Percentiles rank a stretch among this genome's conserved stretches.
phyloP scores from a whole-genome alignment of 2,329 filamentous ascomycete genomes.

The Pseudogymnoascus sp. region DNA sequence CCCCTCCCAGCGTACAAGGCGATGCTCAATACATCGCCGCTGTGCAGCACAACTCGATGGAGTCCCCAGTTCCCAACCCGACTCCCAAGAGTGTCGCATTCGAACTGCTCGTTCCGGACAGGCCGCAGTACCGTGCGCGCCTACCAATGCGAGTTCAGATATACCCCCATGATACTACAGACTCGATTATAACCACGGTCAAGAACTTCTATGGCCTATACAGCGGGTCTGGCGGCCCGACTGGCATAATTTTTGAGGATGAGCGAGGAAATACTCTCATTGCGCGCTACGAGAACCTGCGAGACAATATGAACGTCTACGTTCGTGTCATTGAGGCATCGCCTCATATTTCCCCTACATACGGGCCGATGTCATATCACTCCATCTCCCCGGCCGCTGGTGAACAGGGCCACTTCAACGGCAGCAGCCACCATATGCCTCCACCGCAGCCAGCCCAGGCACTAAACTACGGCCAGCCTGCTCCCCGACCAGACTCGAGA shows the following conservation, averaged over 20 bases:
- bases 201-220: constrained; percentile 99
- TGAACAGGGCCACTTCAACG: constrained; percentile 49
- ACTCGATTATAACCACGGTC: constrained; percentile 95
- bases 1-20: constrained; percentile 21
- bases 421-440: constrained; percentile 55
- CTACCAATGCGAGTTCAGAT: constrained; percentile 85
- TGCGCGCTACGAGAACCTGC: constrained; percentile 91
- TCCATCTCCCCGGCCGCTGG: constrained; percentile 42
- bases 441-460: constrained; percentile 43
- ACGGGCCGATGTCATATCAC: constrained; percentile 45
- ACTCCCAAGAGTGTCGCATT: constrained; percentile 70
- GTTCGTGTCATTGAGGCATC: constrained; percentile 71
- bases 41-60: constrained; percentile 20
- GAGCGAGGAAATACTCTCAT: constrained; percentile 83
- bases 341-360: constrained; percentile 35
- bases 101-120: constrained; percentile 62
- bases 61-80: constrained; percentile 26
- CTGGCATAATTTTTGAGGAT: constrained; percentile 93
- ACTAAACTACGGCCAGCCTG: constrained; percentile 49
- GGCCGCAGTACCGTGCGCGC: constrained; percentile 61
- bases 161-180: constrained; percentile 89
- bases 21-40: constrained; percentile 19
- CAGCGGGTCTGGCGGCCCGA: constrained; percentile 57
- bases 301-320: constrained; percentile 85
- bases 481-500: constrained; percentile 60